Base-by-base conservation (phyloP, 78 protist genomes). In the Mastigamoeba balamuthi region DNA sequence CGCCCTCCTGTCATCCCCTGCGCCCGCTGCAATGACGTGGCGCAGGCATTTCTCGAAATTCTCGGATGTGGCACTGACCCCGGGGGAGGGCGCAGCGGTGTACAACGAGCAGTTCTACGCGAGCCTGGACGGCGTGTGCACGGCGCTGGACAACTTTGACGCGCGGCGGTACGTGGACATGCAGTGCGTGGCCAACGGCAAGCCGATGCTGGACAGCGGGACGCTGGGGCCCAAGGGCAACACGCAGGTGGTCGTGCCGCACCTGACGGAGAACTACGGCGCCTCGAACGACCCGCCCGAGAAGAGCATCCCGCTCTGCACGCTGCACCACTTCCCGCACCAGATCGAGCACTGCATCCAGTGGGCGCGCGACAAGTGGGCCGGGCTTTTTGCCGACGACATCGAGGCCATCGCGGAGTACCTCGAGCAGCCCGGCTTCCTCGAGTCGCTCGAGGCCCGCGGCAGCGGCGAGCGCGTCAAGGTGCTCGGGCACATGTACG, bases 271-370 rank as follows among this genome's bases (percentile, higher is more conserved):
- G 77, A 88, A 92, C 35, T 98, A 98, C 87, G 85, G 95, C 4
- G 36, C 91, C 7, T 48, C 88, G 9, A 74, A 73, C 6, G 99
- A 98, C 72, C 99, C 99, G 10, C 99, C 99, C 36, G 99, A 96
- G 76, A 83, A 91, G 83, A 6, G 74, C 29, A 91, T 91, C 27
- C 98, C 99, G 29, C 30, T 89, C 53, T 98, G 99, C 91, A 95
- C 98, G 8, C 83, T 98, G 35, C 91, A 96, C 84, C 83, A 88
- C 70, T 96, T 98, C 95, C 99, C 99, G 29, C 78, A 92, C 83
- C 75, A 67, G 28, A 89, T 94, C 75, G 97, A 93, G 58, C 99
- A 97, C 74, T 81, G 92, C 29, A 81, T 88, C 72, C 89, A 84
- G 70, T 83, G 89, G 84, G 83, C 87, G 28, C 85, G 88, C 76